These are phyloP conservation scores for Agrocybe praecox DNA, from an alignment of 768 basidiomycete genomes.

Conservation along the genomic window DNA sequence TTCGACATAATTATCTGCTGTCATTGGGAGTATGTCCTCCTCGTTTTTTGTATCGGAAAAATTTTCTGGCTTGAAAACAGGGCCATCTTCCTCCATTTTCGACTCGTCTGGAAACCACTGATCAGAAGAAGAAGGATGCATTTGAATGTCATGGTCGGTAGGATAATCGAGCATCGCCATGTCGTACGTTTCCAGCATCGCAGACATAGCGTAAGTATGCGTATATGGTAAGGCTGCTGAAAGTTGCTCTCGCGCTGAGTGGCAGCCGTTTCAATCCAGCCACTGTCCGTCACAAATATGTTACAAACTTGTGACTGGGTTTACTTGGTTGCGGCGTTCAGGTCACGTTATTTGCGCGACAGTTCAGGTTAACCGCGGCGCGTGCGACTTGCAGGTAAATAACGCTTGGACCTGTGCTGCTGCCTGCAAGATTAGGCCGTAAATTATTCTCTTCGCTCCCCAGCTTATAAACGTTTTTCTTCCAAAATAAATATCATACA, in stretches of 20 bases:
- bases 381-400: not conserved
- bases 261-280: not conserved
- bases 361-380: not conserved
- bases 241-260: not conserved
- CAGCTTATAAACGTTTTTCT: conserved; percentile 32
- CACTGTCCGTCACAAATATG: not conserved
- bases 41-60: conserved; percentile 13
- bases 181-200: conserved; percentile 58
- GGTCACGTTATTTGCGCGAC: not conserved
- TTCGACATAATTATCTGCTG: conserved; percentile 17
- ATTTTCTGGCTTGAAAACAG: conserved; percentile 21
- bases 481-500: no score
- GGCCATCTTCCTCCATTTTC: conserved; percentile 60
- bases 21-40: conserved; percentile 13
- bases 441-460: not conserved
- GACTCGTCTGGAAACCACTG: conserved; percentile 56
- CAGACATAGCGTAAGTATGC: conserved; percentile 27
- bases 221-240: not conserved
- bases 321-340: no score
- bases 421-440: not conserved
- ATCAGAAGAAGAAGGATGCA: conserved; percentile 53
- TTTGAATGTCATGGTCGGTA: conserved; percentile 59
- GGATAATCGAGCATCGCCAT: conserved; percentile 66
- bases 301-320: not conserved
- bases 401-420: not conserved